Conservation (phyloP, 345 rosid species). For the Citrus glauca region DNA sequence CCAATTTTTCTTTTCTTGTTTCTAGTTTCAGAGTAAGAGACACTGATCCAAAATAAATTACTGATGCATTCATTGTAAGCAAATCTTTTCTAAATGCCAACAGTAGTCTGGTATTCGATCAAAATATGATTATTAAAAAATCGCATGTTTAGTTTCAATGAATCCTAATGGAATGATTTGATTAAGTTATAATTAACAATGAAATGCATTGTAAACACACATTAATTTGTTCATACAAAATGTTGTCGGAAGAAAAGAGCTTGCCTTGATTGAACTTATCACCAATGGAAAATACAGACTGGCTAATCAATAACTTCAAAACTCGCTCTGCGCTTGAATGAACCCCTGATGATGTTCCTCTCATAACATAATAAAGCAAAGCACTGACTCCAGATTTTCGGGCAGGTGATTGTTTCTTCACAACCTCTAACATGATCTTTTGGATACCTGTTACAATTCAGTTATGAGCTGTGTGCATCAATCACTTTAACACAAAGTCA, state of each 20-base stretch:
- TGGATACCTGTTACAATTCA: constrained; percentile 49
- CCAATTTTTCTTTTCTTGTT: neutral
- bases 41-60: neutral
- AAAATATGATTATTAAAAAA: neutral
- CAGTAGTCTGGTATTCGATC: neutral
- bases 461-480: constrained; percentile 3
- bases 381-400: constrained; percentile 61
- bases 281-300: constrained; percentile 44
- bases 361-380: constrained; percentile 63
- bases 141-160: neutral
- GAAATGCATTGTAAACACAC: neutral
- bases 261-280: constrained; percentile 59
- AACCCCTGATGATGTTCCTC: constrained; percentile 50
- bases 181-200: neutral
- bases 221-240: neutral
- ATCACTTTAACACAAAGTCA: neutral
- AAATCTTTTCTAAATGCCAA: neutral
- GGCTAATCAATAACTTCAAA: constrained; percentile 46
- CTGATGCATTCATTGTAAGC: neutral
- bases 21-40: neutral
- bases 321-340: constrained; percentile 66
- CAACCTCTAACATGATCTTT: constrained; percentile 64
- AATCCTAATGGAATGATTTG: neutral
- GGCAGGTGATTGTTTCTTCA: constrained; percentile 36
- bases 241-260: constrained; percentile 16